Evolutionary conservation across 192 early-diverging fungal genomes (phyloP).

Genomic region (Ambispora gerdemannii): DNA sequence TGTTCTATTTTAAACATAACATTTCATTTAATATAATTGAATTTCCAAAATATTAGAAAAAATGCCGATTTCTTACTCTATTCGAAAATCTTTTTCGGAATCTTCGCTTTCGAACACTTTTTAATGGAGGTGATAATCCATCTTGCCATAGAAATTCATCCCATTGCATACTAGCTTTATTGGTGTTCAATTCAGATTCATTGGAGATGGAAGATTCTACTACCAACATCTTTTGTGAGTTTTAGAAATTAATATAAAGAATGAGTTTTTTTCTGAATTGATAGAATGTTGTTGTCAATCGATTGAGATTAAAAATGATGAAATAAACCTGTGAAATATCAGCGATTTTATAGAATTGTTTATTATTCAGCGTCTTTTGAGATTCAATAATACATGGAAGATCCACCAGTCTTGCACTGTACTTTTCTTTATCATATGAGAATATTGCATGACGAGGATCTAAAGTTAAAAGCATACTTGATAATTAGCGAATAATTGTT

Average conservation of each 20-base stretch:
- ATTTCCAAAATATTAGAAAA: background rate
- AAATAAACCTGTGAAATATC: constrained; percentile 76
- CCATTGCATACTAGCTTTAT: constrained; percentile 34
- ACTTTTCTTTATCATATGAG: constrained; percentile 48
- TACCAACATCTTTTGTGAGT: constrained; percentile 50
- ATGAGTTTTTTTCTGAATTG: background rate
- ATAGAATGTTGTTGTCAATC: background rate
- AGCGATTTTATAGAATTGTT: constrained; percentile 81
- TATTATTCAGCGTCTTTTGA: constrained; percentile 81
- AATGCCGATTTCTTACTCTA: constrained; percentile 42
- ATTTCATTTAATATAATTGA: background rate
- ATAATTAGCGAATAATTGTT: too few relatives aligned
- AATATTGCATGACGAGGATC: constrained; percentile 62
- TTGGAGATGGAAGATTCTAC: constrained; percentile 38
- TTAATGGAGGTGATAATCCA: constrained; percentile 75
- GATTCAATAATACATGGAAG: constrained; percentile 83
- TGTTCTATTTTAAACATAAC: constrained; percentile 47
- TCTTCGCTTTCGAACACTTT: constrained; percentile 69
- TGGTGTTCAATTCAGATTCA: constrained; percentile 10
- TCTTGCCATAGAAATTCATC: constrained; percentile 73
- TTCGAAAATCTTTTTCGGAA: constrained; percentile 81
- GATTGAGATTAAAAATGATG: background rate
- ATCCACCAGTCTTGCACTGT: constrained; percentile 71
- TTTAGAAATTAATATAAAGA: background rate
- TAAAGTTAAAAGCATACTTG: constrained; percentile 16